These are phyloP conservation scores for Mrakia blollopis DNA, from an alignment of 768 basidiomycete species.

Conservation along the genomic window DNA sequence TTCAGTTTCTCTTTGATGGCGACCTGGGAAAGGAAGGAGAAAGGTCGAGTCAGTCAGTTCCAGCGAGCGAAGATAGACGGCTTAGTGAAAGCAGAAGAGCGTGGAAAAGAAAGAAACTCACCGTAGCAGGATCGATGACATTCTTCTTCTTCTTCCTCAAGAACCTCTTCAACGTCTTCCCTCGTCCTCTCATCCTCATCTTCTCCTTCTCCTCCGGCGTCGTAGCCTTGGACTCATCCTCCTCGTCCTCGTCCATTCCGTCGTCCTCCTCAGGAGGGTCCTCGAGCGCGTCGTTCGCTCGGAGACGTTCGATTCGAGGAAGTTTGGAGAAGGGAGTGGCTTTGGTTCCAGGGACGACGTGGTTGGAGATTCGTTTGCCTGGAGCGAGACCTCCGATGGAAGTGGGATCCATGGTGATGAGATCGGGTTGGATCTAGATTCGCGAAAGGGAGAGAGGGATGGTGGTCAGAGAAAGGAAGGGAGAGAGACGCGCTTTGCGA, in stretches of 20 bases:
- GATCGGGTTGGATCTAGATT: slow-evolving; percentile 75
- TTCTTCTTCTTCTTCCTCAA: slow-evolving; percentile 91
- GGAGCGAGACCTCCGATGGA: slow-evolving; percentile 40
- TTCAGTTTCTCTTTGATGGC: slow-evolving; percentile 65
- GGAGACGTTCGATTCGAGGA: slow-evolving; percentile 70
- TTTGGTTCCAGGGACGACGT: slow-evolving; percentile 19
- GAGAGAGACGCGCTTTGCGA: neutral
- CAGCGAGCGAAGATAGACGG: neutral
- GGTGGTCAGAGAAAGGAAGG: neutral
- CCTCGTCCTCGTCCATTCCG: slow-evolving; percentile 51
- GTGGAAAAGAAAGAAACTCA: slow-evolving; percentile 43
- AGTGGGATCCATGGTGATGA: slow-evolving; percentile 62
- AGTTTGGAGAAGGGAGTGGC: slow-evolving; percentile 62
- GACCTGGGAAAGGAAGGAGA: slow-evolving; percentile 33
- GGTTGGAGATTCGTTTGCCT: slow-evolving; percentile 1
- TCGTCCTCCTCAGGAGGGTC: slow-evolving; percentile 37
- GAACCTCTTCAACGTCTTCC: slow-evolving; percentile 73
- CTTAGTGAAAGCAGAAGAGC: neutral
- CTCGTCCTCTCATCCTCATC: slow-evolving; percentile 76
- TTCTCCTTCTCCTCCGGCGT: slow-evolving; percentile 51
- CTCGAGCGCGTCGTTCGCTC: slow-evolving; percentile 60
- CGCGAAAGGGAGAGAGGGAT: slow-evolving; percentile 7
- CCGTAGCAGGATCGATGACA: slow-evolving; percentile 71
- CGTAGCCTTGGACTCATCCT: slow-evolving; percentile 46
- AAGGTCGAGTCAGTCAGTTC: slow-evolving; percentile 3